phyloP scores from a whole-genome alignment of 2,329 filamentous ascomycete species.

The Arthrobotrys musiformis region DNA sequence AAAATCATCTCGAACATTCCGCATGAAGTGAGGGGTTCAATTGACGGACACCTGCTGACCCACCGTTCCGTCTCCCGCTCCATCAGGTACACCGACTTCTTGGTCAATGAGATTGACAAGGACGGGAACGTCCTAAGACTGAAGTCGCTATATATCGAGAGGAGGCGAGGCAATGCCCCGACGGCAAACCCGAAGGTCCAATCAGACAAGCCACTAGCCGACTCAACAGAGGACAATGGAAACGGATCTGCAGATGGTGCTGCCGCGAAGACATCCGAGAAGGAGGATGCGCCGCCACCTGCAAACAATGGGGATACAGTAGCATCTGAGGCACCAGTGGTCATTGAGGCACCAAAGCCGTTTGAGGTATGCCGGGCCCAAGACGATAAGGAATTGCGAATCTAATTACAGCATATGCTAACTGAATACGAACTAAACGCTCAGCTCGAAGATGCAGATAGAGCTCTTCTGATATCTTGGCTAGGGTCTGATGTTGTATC shows the following conservation, averaged over 20 bases:
- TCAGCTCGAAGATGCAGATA: constrained; percentile 63
- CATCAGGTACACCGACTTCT: constrained; percentile 83
- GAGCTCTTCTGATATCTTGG: constrained; percentile 63
- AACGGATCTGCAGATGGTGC: constrained; percentile 21
- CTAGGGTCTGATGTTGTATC: constrained; percentile 68
- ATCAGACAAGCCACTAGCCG: constrained; percentile 46
- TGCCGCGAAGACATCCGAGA: constrained; percentile 3
- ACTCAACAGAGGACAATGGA: constrained; percentile 23
- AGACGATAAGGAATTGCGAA: background rate
- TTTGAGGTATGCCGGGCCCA: constrained; percentile 28
- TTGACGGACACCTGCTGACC: constrained; percentile 25
- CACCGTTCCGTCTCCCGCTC: background rate
- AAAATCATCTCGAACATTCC: constrained; percentile 15
- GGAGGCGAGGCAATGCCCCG: constrained; percentile 31
- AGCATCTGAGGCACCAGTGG: constrained; percentile 4
- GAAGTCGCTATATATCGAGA: constrained; percentile 63
- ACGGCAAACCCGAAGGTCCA: constrained; percentile 43
- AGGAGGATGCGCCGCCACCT: background rate
- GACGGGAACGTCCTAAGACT: constrained; percentile 82
- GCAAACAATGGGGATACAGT: constrained; percentile 5
- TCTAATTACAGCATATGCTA: background rate
- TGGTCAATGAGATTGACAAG: constrained; percentile 86
- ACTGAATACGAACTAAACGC: constrained; percentile 4
- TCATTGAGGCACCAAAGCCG: constrained; percentile 15
- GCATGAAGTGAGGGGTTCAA: constrained; percentile 1